These are phyloP conservation scores for Monarda citriodora DNA, from an alignment of 305 asterid genomes.

Conservation along the genomic window DNA sequence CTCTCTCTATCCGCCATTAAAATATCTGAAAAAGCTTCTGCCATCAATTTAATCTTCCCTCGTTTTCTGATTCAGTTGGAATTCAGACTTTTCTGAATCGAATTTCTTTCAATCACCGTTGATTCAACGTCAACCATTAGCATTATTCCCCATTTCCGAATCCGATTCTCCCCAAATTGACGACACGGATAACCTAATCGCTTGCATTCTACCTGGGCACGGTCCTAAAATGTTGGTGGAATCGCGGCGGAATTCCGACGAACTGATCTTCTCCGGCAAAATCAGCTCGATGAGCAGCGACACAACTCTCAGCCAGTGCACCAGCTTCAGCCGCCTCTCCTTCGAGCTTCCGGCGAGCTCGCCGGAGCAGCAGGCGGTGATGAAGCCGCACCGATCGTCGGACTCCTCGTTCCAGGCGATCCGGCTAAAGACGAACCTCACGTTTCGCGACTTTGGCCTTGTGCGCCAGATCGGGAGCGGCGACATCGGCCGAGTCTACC, in stretches of 20 bases:
- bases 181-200: not conserved
- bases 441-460: conserved; percentile 67
- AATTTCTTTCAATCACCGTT: conserved; percentile 20
- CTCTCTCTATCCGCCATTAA: conserved; percentile 12
- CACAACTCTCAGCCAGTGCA: conserved; percentile 45
- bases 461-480: conserved; percentile 90
- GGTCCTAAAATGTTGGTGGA: conserved; percentile 32
- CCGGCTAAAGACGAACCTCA: conserved; percentile 31
- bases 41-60: conserved; percentile 6
- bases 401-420: conserved; percentile 67
- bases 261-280: conserved; percentile 32
- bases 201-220: conserved; percentile 11
- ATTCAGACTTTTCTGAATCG: conserved; percentile 19
- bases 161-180: conserved; percentile 20
- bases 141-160: conserved; percentile 16
- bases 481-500: conserved; percentile 79
- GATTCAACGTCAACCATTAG: conserved; percentile 13
- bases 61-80: conserved; percentile 20
- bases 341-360: conserved; percentile 54
- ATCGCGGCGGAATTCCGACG: conserved; percentile 29
- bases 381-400: conserved; percentile 76
- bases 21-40: conserved; percentile 1
- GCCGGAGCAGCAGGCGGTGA: conserved; percentile 42
- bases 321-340: conserved; percentile 64
- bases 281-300: conserved; percentile 65